A percentile compares a stretch with the other conserved stretches of the same genome.
Evolutionary conservation across 192 early-diverging fungal species (phyloP).

Genomic region (Umbelopsis sp.): DNA sequence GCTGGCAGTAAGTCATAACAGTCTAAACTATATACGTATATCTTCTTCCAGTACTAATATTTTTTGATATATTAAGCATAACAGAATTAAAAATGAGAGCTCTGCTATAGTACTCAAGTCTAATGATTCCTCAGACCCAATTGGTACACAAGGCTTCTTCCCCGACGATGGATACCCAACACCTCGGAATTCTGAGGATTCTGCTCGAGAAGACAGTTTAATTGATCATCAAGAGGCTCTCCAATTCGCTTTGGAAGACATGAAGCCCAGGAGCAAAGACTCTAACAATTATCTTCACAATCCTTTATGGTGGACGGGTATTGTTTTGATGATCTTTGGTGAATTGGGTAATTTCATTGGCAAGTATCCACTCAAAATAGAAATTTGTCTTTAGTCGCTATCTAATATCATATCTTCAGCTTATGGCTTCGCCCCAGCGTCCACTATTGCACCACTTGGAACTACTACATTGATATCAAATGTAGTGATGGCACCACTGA

Average conservation of each 20-base stretch:
- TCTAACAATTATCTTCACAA: conserved; percentile 30
- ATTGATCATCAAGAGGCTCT: not conserved
- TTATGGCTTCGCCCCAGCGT: conserved; percentile 73
- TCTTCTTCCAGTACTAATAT: not conserved
- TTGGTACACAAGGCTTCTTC: conserved; percentile 28
- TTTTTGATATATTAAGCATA: conserved; percentile 20
- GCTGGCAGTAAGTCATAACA: conserved; percentile 39
- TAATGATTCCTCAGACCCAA: conserved; percentile 12
- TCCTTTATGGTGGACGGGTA: conserved; percentile 66
- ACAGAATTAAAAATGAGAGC: conserved; percentile 21
- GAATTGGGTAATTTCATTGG: conserved; percentile 49
- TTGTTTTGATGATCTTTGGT: conserved; percentile 62
- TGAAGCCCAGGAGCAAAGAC: not conserved
- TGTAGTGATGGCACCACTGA: conserved; percentile 65
- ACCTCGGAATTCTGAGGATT: conserved; percentile 39
- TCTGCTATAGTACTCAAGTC: conserved; percentile 7
- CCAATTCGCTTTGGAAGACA: conserved; percentile 10
- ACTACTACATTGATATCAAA: conserved; percentile 69
- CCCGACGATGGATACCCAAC: conserved; percentile 49
- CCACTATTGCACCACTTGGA: conserved; percentile 68
- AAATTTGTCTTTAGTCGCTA: not conserved
- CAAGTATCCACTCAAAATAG: conserved; percentile 7
- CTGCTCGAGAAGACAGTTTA: not conserved
- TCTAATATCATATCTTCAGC: conserved; percentile 45
- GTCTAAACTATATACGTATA: not conserved